Conservation (phyloP, 352 stramenopile genomes). For the Phytophthora citrophthora region DNA sequence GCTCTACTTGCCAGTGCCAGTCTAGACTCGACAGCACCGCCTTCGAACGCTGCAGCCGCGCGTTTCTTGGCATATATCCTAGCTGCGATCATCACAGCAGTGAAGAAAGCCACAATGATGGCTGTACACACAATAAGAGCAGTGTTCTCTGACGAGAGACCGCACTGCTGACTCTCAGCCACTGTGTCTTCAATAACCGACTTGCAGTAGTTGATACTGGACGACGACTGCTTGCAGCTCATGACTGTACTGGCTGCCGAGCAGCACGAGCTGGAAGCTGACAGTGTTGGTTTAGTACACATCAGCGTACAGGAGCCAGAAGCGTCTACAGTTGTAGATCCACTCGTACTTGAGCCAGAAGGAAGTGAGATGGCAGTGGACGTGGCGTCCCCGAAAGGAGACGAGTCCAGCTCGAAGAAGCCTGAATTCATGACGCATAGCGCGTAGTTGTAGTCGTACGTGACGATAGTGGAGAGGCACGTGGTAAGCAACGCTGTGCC, state of each 20-base stretch:
- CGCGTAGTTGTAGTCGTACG: constrained; percentile 51
- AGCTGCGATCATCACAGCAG: constrained; percentile 24
- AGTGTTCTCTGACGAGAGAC: constrained; percentile 37
- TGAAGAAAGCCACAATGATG: constrained; percentile 31
- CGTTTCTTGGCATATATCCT: constrained; percentile 32
- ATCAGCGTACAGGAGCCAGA: constrained; percentile 37
- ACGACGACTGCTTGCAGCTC: constrained; percentile 36
- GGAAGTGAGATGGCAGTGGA: constrained; percentile 11
- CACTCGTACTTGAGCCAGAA: constrained; percentile 19
- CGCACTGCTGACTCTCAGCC: constrained; percentile 45
- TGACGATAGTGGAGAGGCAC: constrained; percentile 46
- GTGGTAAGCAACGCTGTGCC: constrained; percentile 33
- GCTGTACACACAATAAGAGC: constrained; percentile 34
- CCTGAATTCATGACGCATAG: constrained; percentile 74
- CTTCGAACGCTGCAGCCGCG: not conserved
- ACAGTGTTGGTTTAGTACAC: constrained; percentile 38
- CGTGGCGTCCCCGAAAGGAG: constrained; percentile 4
- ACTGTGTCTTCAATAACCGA: constrained; percentile 47
- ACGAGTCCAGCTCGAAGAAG: constrained; percentile 48
- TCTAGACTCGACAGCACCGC: constrained; percentile 30
- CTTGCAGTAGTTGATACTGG: constrained; percentile 43
- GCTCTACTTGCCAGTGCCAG: constrained; percentile 27
- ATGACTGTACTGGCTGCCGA: constrained; percentile 22
- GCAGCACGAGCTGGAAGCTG: constrained; percentile 48
- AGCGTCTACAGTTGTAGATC: constrained; percentile 8